Evolutionary conservation across 2,329 filamentous ascomycete species (phyloP).

Genomic region (Sporothrix brasiliensis): DNA sequence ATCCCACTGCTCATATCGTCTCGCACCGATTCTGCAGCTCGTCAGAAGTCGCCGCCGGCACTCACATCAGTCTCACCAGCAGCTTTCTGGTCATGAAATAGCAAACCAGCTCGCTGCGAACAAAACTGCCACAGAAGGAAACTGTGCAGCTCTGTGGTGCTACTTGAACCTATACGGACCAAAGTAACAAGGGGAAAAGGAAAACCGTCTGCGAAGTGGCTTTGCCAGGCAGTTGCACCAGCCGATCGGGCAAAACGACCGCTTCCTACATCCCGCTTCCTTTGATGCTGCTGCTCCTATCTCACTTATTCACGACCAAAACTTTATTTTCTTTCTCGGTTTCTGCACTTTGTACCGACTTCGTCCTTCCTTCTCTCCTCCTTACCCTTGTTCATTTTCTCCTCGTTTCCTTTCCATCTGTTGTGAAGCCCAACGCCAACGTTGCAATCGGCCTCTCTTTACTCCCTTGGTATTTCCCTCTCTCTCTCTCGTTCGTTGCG

Average conservation of each 20-base stretch:
- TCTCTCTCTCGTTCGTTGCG: neutral
- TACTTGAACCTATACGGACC: neutral
- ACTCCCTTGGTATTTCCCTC: neutral
- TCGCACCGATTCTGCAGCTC: constrained; percentile 28
- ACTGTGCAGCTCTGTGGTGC: neutral
- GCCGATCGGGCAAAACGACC: constrained; percentile 8
- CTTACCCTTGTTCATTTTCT: constrained; percentile 1
- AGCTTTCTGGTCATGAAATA: constrained; percentile 14
- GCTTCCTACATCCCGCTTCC: constrained; percentile 13
- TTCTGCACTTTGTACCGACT: constrained; percentile 11
- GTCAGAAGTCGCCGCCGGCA: constrained; percentile 29
- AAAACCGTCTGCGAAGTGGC: neutral
- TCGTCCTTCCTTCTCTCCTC: neutral
- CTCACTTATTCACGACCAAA: constrained; percentile 22
- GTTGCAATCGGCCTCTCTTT: constrained; percentile 19
- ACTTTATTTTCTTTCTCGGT: constrained; percentile 5
- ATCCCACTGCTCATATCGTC: constrained; percentile 4
- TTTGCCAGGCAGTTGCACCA: constrained; percentile 24
- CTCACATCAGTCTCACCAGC: constrained; percentile 11
- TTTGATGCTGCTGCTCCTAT: constrained; percentile 4
- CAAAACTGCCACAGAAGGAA: constrained; percentile 1
- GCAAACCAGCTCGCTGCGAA: constrained; percentile 9
- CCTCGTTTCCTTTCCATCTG: neutral
- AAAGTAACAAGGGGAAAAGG: neutral
- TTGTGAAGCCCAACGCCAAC: constrained; percentile 1